Base-by-base conservation (phyloP, 371 early-diverging fungal genomes). In the Blakeslea trispora region DNA sequence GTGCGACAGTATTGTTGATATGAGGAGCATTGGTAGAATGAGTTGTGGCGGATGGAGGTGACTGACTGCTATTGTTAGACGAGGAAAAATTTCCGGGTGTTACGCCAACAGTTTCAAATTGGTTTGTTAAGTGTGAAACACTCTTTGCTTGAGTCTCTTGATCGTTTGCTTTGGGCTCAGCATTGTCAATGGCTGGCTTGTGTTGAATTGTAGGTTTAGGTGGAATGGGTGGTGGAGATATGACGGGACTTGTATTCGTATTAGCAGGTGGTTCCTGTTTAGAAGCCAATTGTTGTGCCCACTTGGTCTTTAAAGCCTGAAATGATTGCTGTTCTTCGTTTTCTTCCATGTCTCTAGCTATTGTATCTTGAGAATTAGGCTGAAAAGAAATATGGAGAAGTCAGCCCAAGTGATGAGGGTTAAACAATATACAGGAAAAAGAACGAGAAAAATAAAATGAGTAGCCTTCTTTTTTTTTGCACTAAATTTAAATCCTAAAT, bases 191-290 rank as follows among this genome's bases (percentile, higher is more conserved):
- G n/a, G 6, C n/a, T 34, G 45, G 34, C 2, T 9, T 43, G 21
- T 47, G 52, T 18, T 59, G 34, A 14, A 52, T 17, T 17, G 39
- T 37, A 34, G 68, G 68, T 43, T 68, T 68, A 17, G 68, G 68
- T 42, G 68, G 68, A 41, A 59, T 52, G 21, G 68, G 68, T 8
- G 68, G 63, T 15, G 68, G 59, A 21, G 23, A 41, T 6, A 42
- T 19, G 18, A 39, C 15, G 15, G 13, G 32, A n/a, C 28, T 24
- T 8, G 40, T 37, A 3, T 45, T 31, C 18, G 43, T 45, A n/a
- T 37, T 42, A 23, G 28, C 3, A n/a, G 46, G 14, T 19, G 22
- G 47, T 46, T 39, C 21, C 18, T 55, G 45, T 40, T 53, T 44
- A 17, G 35, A 14, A 14, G 11, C 2, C 28, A 44, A 59, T 19